phyloP scores from a whole-genome alignment of 306 rosid species.

The Mucuna pruriens region DNA sequence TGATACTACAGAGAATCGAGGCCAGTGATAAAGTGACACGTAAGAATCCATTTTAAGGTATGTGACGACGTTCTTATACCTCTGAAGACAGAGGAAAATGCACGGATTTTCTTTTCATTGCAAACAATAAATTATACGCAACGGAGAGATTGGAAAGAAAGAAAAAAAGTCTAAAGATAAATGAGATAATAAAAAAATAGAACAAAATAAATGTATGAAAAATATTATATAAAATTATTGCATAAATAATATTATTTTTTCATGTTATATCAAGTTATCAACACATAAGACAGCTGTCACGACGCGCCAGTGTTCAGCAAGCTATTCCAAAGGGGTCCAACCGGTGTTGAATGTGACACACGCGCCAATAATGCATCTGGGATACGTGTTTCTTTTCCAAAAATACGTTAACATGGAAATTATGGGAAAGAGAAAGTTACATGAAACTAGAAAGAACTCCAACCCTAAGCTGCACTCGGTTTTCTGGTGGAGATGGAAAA shows the following conservation, averaged over 20 bases:
- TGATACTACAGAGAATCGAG: not conserved
- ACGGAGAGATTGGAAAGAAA: not conserved
- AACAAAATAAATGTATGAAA: not conserved
- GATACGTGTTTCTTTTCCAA: not conserved
- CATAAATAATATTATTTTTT: not conserved
- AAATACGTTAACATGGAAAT: constrained; percentile 35
- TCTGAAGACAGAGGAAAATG: constrained; percentile 42
- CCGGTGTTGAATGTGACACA: not conserved
- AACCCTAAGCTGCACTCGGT: constrained; percentile 56
- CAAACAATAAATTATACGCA: not conserved
- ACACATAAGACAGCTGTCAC: constrained; percentile 42
- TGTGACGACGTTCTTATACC: constrained; percentile 56
- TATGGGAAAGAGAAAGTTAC: constrained; percentile 49
- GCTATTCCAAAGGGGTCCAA: not conserved
- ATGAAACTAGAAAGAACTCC: constrained; percentile 60
- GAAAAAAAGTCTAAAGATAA: not conserved
- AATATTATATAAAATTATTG: not conserved
- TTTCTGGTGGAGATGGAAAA: constrained; percentile 49
- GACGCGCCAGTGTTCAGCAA: constrained; percentile 29
- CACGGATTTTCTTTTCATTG: constrained; percentile 17
- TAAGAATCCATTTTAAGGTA: constrained; percentile 53
- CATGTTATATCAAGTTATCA: not conserved
- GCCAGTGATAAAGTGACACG: constrained; percentile 51
- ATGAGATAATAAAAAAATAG: not conserved
- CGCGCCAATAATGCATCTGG: not conserved